phyloP scores from a whole-genome alignment of 768 basidiomycete genomes.

The Kwoniella europaea region DNA sequence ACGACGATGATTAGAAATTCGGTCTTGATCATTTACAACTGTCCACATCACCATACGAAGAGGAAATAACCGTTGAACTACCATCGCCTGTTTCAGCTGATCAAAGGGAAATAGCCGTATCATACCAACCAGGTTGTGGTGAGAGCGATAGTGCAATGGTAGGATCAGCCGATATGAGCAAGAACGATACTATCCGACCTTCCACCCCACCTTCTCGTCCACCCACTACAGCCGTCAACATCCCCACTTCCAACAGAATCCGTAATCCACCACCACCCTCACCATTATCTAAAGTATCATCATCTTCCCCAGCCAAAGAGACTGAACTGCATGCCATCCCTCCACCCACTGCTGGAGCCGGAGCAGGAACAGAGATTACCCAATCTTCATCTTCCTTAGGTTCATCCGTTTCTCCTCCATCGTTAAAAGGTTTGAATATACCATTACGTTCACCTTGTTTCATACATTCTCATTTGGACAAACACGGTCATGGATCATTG shows the following conservation, averaged over 20 bases:
- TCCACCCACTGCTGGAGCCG: neutral
- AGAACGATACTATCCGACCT: slow-evolving; percentile 20
- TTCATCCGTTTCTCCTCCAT: neutral
- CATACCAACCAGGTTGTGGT: no score
- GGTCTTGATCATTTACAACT: slow-evolving; percentile 4
- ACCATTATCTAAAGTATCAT: slow-evolving; percentile 41
- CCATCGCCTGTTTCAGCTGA: neutral
- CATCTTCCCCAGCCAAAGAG: slow-evolving; percentile 8
- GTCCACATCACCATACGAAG: slow-evolving; percentile 13
- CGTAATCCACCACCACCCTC: slow-evolving; percentile 45
- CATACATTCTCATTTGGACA: slow-evolving; percentile 88
- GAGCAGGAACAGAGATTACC: neutral
- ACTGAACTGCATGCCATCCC: neutral
- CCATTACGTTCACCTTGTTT: slow-evolving; percentile 74
- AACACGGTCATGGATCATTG: slow-evolving; percentile 74
- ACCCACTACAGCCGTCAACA: slow-evolving; percentile 12
- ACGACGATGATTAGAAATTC: slow-evolving; percentile 10
- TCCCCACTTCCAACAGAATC: slow-evolving; percentile 17
- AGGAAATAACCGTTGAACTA: slow-evolving; percentile 1
- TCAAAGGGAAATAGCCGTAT: neutral
- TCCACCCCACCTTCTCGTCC: slow-evolving; percentile 15
- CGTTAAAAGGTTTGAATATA: slow-evolving; percentile 2
- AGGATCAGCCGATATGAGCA: slow-evolving; percentile 27
- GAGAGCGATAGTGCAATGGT: slow-evolving; percentile 3
- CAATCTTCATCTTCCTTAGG: neutral